Base-by-base conservation (phyloP, 192 early-diverging fungal genomes). In the Glomus cerebriforme region DNA sequence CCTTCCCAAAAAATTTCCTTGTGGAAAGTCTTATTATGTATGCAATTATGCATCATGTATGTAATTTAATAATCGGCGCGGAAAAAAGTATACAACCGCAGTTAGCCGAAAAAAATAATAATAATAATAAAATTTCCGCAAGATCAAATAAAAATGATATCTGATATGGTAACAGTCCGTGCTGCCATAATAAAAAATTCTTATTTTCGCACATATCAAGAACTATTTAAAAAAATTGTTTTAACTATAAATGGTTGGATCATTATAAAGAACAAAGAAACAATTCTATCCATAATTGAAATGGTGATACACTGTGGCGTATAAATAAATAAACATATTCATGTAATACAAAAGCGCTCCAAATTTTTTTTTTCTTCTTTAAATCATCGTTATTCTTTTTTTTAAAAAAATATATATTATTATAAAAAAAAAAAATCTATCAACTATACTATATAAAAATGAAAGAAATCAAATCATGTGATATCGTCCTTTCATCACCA, bases 391-490 rank as follows among this genome's bases (percentile, higher is more conserved):
- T 15, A 49, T 17, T 17, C 3, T 49, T 17, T n/a, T n/a, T n/a
- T n/a, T n/a, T n/a, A 54, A 49, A 17, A 49, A 49, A 49, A 17
- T 3, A 2, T 17, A 49, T 17, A 17, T 17, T 17, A 17, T 49
- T 17, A 17, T 15, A 45, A 8, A 43, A 70, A 69, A 34, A 39
- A 39, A 69, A 71, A 17, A 43, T 45, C 10, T 71, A 4, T 26
- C 0, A 45, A 9, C 6, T n/a, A 12, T 26, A 43, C 39, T 0
- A 2, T n/a, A n/a, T 26, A 26, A 74, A 74, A 75, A 49, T 77
- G 43, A 77, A 77, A 64, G 75, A 77, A 67, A 45, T 77, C 26
- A 77, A 45, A 37, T 77, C 60, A 27, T 77, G 75, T 67, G 59
- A 77, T 15, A 65, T 77, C 17, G 13, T 66, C 22, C 75, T 77